Percentiles rank a stretch among this genome's conserved stretches.
phyloP scores from a whole-genome alignment of 2,329 filamentous ascomycete species.

The Aureobasidium namibiae region DNA sequence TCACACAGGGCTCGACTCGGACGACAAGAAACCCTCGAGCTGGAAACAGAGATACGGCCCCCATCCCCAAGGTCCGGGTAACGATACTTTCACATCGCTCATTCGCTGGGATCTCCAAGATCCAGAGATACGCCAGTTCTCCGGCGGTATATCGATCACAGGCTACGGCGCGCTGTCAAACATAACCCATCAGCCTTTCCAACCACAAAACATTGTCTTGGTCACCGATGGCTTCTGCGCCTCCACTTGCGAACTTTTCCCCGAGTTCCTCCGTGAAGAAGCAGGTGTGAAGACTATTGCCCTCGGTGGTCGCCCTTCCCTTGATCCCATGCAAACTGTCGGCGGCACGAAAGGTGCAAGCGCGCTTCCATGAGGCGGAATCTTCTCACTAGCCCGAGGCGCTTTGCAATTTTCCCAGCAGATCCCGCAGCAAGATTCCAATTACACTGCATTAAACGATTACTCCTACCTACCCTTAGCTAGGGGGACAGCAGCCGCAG shows the following conservation, averaged over 20 bases:
- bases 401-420: conserved; percentile 16
- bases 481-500: conserved; percentile 15
- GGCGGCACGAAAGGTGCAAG: conserved; percentile 39
- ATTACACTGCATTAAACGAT: conserved; percentile 20
- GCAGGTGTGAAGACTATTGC: conserved; percentile 35
- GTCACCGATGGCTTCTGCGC: conserved; percentile 39
- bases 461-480: conserved; percentile 22
- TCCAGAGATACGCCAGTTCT: conserved; percentile 29
- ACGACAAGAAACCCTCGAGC: conserved; percentile 41
- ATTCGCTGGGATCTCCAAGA: conserved; percentile 45
- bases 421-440: conserved; percentile 12
- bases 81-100: conserved; percentile 50
- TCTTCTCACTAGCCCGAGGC: conserved; percentile 17
- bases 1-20: conserved; percentile 37
- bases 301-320: conserved; percentile 34
- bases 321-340: conserved; percentile 35
- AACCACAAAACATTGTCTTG: conserved; percentile 49
- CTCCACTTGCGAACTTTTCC: conserved; percentile 38
- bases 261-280: conserved; percentile 38
- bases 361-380: conserved; percentile 19
- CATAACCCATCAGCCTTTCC: conserved; percentile 38
- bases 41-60: conserved; percentile 42
- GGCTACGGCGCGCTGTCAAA: conserved; percentile 39
- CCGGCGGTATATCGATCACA: conserved; percentile 31
- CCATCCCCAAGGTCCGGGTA: conserved; percentile 30